Base-by-base conservation (phyloP, 371 early-diverging fungal species). In the Sporodiniella umbellata region DNA sequence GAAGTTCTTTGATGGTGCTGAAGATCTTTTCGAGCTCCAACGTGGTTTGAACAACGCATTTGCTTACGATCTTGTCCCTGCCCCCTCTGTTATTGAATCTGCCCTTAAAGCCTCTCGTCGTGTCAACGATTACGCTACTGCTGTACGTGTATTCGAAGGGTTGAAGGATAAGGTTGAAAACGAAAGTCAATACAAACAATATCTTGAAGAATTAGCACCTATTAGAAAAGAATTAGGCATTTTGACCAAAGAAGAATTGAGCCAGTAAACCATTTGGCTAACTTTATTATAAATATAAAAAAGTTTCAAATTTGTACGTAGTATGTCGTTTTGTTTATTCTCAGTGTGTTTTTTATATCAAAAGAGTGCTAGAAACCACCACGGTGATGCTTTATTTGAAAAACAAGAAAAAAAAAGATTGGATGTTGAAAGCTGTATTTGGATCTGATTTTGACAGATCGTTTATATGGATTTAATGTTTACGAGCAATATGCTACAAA, bases 21-120 rank as follows among this genome's bases (percentile, higher is more conserved):
- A 93, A 54, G 96, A 97, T 78, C 84, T 91, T 62, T 96, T 94
- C 67, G 98, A 98, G 79, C 83, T 98, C 43, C 94, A 95, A 81
- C 87, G 96, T 61, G 95, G 96, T 39, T 82, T 98, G 63, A 96
- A 95, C 88, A 94, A 96, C 75, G 88, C 91, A 68, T 96, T 96
- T 63, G 88, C 93, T 45, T 92, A 94, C 70, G 95, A 95, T 82
- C 83, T 94, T 66, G 95, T 95, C 14, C 97, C 96, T 43, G 77
- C 93, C 28, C 81, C 90, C 58, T 82, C 87, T 40, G 90, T 95
- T 31, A 79, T 94, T 62, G 88, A 85, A 60, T 87, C 95, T 42
- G 94, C 95, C 28, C 75, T 95, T 58, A 85, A 82, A 67, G 96
- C 96, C 24, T 75, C 91, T 60, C 87, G 96, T 47, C 89, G 95